Conservation (phyloP, 176 grass and related monocot species). For the Typha latifolia region DNA sequence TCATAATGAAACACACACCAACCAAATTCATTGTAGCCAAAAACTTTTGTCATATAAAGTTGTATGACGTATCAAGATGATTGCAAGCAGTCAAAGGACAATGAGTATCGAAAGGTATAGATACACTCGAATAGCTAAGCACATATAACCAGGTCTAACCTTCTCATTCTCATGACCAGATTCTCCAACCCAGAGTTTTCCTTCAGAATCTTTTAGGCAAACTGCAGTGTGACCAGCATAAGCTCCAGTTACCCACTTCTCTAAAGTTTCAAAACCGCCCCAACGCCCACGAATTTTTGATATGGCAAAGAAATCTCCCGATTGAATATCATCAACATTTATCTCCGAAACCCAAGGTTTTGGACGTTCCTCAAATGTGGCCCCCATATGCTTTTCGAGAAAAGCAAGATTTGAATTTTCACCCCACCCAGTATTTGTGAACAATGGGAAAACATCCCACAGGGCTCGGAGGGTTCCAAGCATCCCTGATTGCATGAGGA, state of each 20-base stretch:
- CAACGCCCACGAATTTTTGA: conserved; percentile 93
- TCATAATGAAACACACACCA: no score
- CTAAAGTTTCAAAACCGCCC: conserved; percentile 93
- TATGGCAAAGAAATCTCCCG: conserved; percentile 81
- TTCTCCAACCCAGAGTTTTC: conserved; percentile 88
- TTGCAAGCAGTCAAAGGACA: no score
- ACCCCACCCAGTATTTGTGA: conserved; percentile 83
- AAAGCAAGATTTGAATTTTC: conserved; percentile 82
- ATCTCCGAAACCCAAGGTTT: conserved; percentile 86
- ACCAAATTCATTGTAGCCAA: no score
- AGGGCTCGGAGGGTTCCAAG: conserved; percentile 89
- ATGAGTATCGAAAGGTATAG: not conserved
- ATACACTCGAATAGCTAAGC: not conserved
- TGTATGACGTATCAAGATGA: no score
- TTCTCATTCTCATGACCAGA: conserved; percentile 95
- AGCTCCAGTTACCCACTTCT: conserved; percentile 97
- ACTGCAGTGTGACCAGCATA: conserved; percentile 89
- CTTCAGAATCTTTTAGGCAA: conserved; percentile 82
- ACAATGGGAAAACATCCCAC: conserved; percentile 90
- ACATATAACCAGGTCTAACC: conserved; percentile 20
- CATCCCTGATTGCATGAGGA: conserved; percentile 96
- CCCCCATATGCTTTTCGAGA: conserved; percentile 91
- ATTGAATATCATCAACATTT: conserved; percentile 78
- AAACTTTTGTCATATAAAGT: no score
- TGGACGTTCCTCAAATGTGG: conserved; percentile 72